Conservation (phyloP, 345 rosid genomes). For the Eucalyptus rudis region DNA sequence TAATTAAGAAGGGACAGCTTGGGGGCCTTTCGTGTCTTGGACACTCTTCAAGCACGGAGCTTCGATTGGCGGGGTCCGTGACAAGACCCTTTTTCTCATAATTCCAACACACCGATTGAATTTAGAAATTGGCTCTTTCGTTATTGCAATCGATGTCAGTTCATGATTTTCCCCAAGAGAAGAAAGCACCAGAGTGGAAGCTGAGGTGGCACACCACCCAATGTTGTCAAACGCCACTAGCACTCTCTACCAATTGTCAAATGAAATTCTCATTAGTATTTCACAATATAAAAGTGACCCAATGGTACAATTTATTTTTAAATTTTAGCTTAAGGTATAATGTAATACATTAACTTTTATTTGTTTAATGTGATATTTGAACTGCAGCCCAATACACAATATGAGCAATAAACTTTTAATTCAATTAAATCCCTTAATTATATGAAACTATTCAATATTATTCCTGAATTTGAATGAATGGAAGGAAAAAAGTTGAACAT, state of each 20-base stretch:
- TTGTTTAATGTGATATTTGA: fast-evolving
- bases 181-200: not conserved
- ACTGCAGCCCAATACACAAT: fast-evolving
- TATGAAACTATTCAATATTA: no score
- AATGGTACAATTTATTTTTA: no score
- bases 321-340: fast-evolving
- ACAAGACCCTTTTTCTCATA: not conserved
- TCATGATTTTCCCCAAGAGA: not conserved
- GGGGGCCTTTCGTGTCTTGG: not conserved
- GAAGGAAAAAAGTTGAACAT: no score
- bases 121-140: not conserved
- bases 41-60: not conserved
- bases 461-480: fast-evolving
- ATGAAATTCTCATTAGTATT: not conserved
- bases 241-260: not conserved
- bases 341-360: fast-evolving
- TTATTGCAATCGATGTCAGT: not conserved
- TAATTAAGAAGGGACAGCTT: not conserved
- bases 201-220: not conserved
- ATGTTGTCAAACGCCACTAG: not conserved
- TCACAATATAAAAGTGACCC: not conserved
- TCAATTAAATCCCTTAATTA: no score
- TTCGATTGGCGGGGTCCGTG: not conserved
- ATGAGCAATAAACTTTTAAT: no score
- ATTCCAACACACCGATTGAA: not conserved